Percentiles rank a stretch among this genome's conserved stretches.
These are phyloP conservation scores for Sherardia arvensis DNA, from an alignment of 257 asterid species.

Conservation along the genomic window DNA sequence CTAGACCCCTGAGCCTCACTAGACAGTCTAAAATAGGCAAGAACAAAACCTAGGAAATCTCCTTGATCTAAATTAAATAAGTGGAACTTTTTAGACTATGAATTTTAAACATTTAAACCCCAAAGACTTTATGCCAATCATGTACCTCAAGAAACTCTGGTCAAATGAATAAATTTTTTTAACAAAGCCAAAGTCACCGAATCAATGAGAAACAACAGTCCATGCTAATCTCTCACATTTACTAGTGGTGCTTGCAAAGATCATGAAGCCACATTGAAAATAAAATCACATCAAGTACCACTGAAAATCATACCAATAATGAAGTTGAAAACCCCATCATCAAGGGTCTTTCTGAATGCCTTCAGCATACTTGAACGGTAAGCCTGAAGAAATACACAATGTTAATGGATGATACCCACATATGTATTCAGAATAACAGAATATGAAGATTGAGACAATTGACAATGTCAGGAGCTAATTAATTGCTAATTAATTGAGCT, in stretches of 20 bases:
- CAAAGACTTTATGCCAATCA: neutral
- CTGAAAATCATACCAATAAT: conserved; percentile 66
- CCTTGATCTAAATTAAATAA: conserved; percentile 14
- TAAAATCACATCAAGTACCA: conserved; percentile 6
- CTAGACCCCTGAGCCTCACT: conserved; percentile 33
- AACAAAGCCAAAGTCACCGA: neutral
- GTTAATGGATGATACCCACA: conserved; percentile 17
- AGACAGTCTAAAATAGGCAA: conserved; percentile 24
- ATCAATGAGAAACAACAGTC: neutral
- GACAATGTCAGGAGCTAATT: neutral
- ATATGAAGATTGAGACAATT: neutral
- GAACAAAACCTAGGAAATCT: conserved; percentile 15
- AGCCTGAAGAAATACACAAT: conserved; percentile 44
- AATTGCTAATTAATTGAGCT: neutral
- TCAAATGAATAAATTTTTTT: neutral
- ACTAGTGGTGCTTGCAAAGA: neutral
- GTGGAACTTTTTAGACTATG: conserved; percentile 2
- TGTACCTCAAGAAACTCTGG: neutral
- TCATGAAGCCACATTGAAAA: conserved; percentile 6
- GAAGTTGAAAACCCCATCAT: conserved; percentile 89
- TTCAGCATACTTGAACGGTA: conserved; percentile 98
- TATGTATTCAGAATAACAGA: neutral
- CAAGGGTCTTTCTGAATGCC: conserved; percentile 96
- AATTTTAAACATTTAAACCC: neutral
- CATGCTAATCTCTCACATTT: neutral